Percentiles rank a stretch among this genome's conserved stretches.
Evolutionary conservation across 306 rosid species (phyloP).

Genomic region (Corylus avellana): DNA sequence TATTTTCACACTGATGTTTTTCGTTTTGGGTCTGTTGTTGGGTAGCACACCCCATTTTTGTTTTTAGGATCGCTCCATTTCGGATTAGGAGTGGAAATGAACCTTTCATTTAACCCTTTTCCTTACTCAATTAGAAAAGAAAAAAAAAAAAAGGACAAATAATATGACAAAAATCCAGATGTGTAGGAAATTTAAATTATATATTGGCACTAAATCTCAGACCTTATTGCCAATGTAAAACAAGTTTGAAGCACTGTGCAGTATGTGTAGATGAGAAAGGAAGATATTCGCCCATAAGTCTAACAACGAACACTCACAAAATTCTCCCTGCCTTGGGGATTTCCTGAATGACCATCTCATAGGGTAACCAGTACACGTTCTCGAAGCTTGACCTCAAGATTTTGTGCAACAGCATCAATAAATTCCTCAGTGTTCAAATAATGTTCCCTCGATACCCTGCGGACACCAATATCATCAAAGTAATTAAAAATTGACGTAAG

Average conservation of each 20-base stretch:
- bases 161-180: too few relatives aligned
- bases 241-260: not conserved
- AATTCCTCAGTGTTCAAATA: conserved; percentile 90
- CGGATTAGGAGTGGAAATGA: too few relatives aligned
- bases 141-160: too few relatives aligned
- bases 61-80: too few relatives aligned
- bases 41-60: too few relatives aligned
- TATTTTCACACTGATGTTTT: too few relatives aligned
- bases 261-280: not conserved
- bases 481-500: not conserved
- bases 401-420: conserved; percentile 73
- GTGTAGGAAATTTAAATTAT: too few relatives aligned
- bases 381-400: conserved; percentile 59
- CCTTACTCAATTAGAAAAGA: too few relatives aligned
- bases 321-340: not conserved
- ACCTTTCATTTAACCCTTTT: too few relatives aligned
- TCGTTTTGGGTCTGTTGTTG: too few relatives aligned
- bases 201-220: not conserved
- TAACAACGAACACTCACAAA: not conserved
- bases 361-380: conserved; percentile 37
- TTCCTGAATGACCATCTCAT: not conserved
- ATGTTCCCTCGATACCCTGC: conserved; percentile 80
- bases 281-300: not conserved
- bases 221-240: not conserved
- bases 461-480: not conserved